A percentile compares a stretch with the other conserved stretches of the same genome.
Evolutionary conservation across 176 grass and related monocot species (phyloP).

Genomic region (Oryza brachyantha): DNA sequence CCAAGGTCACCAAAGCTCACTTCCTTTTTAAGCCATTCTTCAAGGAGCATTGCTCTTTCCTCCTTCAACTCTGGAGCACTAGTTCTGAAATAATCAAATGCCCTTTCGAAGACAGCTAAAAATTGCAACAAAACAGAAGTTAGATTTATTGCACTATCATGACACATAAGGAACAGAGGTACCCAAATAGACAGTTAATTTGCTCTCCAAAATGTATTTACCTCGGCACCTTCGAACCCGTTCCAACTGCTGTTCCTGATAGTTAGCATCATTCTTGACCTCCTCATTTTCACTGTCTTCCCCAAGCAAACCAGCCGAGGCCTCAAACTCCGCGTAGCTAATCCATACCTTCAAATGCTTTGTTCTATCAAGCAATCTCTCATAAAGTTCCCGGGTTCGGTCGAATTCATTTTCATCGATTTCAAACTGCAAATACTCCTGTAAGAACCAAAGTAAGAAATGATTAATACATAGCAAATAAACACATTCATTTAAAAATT

Average conservation of each 20-base stretch:
- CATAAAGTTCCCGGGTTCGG: slow-evolving; percentile 72
- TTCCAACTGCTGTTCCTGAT: slow-evolving; percentile 43
- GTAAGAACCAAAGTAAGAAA: slow-evolving; percentile 1
- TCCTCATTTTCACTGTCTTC: slow-evolving; percentile 45
- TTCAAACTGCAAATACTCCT: slow-evolving; percentile 91
- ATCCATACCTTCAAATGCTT: slow-evolving; percentile 94
- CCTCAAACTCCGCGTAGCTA: slow-evolving; percentile 88
- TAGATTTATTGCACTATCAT: not conserved
- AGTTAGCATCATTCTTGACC: slow-evolving; percentile 39
- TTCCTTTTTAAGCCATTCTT: slow-evolving; percentile 92
- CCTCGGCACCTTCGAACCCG: slow-evolving; percentile 50
- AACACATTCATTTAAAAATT: not conserved
- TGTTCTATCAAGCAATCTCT: slow-evolving; percentile 81
- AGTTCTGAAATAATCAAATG: slow-evolving; percentile 82
- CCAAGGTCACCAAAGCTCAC: slow-evolving; percentile 62
- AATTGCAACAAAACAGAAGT: slow-evolving; percentile 14
- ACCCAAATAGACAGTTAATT: not conserved
- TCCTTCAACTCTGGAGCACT: slow-evolving; percentile 78
- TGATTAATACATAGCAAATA: not conserved
- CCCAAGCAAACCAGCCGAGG: slow-evolving; percentile 52
- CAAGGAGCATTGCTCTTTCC: slow-evolving; percentile 90
- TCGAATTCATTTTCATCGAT: slow-evolving; percentile 73
- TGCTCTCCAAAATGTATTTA: slow-evolving; percentile 30
- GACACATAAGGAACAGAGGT: not conserved
- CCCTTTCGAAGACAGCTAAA: slow-evolving; percentile 76